Conservation (phyloP, 768 basidiomycete species). For the Kwoniella sp. region DNA sequence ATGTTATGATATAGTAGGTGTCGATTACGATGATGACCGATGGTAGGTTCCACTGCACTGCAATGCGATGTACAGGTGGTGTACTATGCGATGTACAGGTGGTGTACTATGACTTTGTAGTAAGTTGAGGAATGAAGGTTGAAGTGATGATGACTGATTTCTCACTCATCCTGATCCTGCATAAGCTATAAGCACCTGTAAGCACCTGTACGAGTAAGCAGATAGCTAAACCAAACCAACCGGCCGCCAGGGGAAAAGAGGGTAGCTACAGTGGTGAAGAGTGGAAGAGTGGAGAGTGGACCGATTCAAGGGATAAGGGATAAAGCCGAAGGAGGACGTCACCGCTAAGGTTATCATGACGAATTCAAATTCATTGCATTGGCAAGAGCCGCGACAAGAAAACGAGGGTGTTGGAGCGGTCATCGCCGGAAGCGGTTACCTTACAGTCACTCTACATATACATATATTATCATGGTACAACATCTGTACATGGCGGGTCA, state of each 20-base stretch:
- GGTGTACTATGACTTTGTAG: no score
- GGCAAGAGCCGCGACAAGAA: no score
- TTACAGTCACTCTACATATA: background rate
- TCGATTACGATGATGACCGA: background rate
- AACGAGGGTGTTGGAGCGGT: background rate
- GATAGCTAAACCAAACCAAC: no score
- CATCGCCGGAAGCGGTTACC: background rate
- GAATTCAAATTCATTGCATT: background rate
- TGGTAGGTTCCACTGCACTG: background rate
- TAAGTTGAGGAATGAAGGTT: background rate
- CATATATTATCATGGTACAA: background rate
- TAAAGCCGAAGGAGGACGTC: background rate
- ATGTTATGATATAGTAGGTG: background rate
- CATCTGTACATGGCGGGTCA: no score
- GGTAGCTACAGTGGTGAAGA: no score
- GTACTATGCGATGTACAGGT: no score
- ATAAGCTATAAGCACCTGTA: no score
- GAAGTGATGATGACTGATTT: background rate
- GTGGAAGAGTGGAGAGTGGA: no score
- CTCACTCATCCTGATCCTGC: no score
- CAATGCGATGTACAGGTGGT: background rate
- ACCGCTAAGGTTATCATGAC: background rate
- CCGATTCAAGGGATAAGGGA: background rate
- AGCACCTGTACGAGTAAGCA: no score
- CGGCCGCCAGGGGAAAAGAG: background rate